Base-by-base conservation (phyloP, 176 grass and related monocot species). In the Saccharum officinarum region DNA sequence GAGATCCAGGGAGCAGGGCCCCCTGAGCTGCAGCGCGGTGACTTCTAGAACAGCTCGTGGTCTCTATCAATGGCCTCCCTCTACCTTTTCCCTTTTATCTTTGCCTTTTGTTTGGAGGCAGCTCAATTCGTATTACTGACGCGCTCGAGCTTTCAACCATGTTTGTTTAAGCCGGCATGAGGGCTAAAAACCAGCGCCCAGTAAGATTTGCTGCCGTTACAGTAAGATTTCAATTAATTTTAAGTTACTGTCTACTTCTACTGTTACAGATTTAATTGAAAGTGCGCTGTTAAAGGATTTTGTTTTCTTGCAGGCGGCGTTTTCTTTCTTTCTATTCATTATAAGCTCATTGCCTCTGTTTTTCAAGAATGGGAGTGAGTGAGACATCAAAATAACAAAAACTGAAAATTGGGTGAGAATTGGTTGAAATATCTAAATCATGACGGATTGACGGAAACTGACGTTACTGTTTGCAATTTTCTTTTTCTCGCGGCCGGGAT, bases 41-140 rank as follows among this genome's bases (percentile, higher is more conserved):
- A 78, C 82, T 93, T 86, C 73, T 72, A 79, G 78, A 83, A 86
- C 38, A 90, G 88, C 84, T 92, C 84, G 91, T 89, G 80, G 87
- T 92, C 91, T 87, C 70, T 89, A 84, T 87, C 91, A 87, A 87
- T 92, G 63, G 71, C 42, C 87, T 73, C 45, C 67, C 28, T 62
- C 39, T 28, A 22, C 0, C 81, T 57, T 55, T 73, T 8, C 22
- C 9, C 62, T 76, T 75, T 47, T 62, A 26, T 64, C 77, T 84
- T 45, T 77, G 26, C 61, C 75, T 87, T 87, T 87, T 76, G 72
- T 76, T 86, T 54, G 49, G 78, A 86, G 72, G 80, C 78, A 66
- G 59, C 60, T 73, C 64, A 78, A 54, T 50, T 69, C 20, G 65
- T 22, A 71, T 78, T 17, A 13, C 69, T 49, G 75, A 77, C 73